A percentile compares a stretch with the other conserved stretches of the same genome.
These are phyloP conservation scores for Eucalyptus cladocalyx DNA, from an alignment of 345 rosid species.

Conservation along the genomic window DNA sequence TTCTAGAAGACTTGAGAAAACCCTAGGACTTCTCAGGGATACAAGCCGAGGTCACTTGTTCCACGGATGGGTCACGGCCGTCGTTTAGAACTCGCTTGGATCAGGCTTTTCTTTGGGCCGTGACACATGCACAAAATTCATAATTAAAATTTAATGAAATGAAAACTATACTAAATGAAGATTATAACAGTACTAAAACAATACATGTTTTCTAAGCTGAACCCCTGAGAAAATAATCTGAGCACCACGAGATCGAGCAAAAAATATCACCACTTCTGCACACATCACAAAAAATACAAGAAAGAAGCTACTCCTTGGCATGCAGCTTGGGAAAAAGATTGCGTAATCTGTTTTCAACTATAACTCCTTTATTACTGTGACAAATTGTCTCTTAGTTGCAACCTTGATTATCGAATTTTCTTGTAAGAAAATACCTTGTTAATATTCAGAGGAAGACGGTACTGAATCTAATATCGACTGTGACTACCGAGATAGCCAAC, in stretches of 20 bases:
- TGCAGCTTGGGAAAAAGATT: neutral
- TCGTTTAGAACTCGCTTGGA: too few relatives aligned
- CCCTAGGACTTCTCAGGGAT: too few relatives aligned
- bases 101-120: too few relatives aligned
- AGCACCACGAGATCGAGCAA: neutral
- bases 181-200: too few relatives aligned
- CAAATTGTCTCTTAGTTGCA: neutral
- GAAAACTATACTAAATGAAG: too few relatives aligned
- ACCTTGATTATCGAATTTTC: neutral
- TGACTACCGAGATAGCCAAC: slow-evolving; percentile 32
- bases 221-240: neutral
- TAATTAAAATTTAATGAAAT: too few relatives aligned
- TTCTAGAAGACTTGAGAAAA: too few relatives aligned
- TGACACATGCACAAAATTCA: too few relatives aligned
- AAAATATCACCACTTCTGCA: neutral
- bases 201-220: neutral
- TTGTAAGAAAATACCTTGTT: neutral
- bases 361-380: neutral
- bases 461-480: slow-evolving; percentile 19
- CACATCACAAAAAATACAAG: neutral
- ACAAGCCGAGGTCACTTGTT: too few relatives aligned
- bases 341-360: neutral
- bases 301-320: neutral
- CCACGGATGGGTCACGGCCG: too few relatives aligned
- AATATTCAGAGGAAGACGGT: slow-evolving; percentile 27